Evolutionary conservation across 164 flowering plant genomes (phyloP).

Genomic region (Magnolia kwangsiensis): DNA sequence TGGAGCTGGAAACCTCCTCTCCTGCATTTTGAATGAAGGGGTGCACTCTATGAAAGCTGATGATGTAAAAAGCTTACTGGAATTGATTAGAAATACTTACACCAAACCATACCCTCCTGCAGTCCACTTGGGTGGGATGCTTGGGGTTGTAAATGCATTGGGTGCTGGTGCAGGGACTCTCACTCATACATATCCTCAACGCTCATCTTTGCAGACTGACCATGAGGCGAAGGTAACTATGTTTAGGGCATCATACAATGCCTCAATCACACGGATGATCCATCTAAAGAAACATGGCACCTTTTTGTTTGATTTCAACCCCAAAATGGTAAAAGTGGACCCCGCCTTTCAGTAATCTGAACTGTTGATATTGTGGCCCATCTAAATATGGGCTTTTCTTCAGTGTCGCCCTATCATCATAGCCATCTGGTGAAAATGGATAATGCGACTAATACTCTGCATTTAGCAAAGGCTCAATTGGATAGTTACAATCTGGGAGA

Average conservation of each 20-base stretch:
- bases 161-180: slow-evolving; percentile 77
- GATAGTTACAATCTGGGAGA: too few species aligned
- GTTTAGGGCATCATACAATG: background rate
- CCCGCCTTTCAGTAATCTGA: background rate
- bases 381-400: background rate
- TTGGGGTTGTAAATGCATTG: slow-evolving; percentile 88
- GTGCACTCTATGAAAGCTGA: slow-evolving; percentile 50
- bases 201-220: slow-evolving; percentile 18
- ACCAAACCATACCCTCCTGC: slow-evolving; percentile 51
- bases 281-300: background rate
- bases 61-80: slow-evolving; percentile 45
- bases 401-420: background rate
- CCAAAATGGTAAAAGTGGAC: too few species aligned
- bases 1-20: slow-evolving; percentile 85
- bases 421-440: background rate
- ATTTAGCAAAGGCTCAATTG: too few species aligned
- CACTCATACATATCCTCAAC: slow-evolving; percentile 19
- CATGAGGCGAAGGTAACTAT: slow-evolving; percentile 44
- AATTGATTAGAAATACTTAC: slow-evolving; percentile 57
- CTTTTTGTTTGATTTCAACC: background rate
- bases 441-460: background rate
- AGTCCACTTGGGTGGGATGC: slow-evolving; percentile 81
- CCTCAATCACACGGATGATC: background rate
- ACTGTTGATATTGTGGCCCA: background rate
- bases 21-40: slow-evolving; percentile 69